These are phyloP conservation scores for Trichosporon coremiiforme DNA, from an alignment of 1,284 basidiomycete genomes.

Conservation along the genomic window DNA sequence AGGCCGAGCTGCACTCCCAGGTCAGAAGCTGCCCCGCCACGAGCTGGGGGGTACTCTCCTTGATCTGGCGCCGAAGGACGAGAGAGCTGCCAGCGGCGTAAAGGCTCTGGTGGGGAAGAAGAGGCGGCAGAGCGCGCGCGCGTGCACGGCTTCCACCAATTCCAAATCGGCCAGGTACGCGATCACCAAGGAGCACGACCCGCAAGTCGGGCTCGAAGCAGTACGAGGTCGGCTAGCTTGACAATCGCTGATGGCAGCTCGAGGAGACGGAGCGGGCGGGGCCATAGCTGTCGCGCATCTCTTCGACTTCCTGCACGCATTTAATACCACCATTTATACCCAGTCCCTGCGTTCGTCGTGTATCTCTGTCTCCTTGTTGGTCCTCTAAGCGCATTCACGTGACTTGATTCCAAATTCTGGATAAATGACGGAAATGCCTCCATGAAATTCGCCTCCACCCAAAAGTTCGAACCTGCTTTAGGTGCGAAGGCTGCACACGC, in stretches of 20 bases:
- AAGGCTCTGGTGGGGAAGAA: not conserved
- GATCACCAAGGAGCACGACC: slow-evolving; percentile 7
- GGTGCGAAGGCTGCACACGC: not conserved
- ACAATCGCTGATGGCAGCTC: not conserved
- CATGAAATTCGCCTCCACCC: not conserved
- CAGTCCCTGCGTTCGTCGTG: not conserved
- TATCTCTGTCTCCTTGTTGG: not conserved
- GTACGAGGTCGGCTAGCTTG: too few species aligned
- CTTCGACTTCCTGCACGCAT: not conserved
- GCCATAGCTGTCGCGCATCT: not conserved
- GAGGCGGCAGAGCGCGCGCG: not conserved
- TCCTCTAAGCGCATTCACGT: too few species aligned
- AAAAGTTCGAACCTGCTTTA: not conserved
- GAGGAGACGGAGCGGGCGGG: not conserved
- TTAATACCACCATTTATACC: not conserved
- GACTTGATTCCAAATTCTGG: too few species aligned
- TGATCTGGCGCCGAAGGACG: not conserved
- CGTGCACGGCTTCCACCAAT: not conserved
- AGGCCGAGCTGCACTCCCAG: not conserved
- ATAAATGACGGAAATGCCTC: not conserved
- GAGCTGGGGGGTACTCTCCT: not conserved
- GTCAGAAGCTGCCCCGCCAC: not conserved
- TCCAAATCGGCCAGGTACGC: not conserved
- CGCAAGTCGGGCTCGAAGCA: not conserved
- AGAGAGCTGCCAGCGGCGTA: not conserved